phyloP scores from a whole-genome alignment of 2,329 filamentous ascomycete genomes.

The Didymella arachidicola region DNA sequence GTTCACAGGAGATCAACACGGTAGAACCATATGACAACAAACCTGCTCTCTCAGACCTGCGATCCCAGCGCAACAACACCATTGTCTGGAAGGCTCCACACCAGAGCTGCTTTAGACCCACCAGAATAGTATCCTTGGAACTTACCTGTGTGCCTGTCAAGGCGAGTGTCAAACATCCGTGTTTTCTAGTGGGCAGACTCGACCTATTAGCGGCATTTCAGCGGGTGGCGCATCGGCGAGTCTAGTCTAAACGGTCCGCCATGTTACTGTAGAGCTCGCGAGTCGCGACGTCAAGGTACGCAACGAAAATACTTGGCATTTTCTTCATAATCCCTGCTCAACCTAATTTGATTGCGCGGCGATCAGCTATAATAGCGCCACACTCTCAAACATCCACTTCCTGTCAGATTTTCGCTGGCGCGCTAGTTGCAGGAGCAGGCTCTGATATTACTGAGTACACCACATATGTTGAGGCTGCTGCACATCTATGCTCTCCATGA shows the following conservation, averaged over 20 bases:
- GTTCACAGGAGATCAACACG: neutral
- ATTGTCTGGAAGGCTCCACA: conserved; percentile 3
- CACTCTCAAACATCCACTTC: conserved; percentile 13
- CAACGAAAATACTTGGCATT: conserved; percentile 4
- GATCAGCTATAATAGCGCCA: conserved; percentile 15
- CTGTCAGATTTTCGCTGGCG: conserved; percentile 12
- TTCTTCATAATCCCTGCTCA: conserved; percentile 4
- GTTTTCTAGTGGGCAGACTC: conserved; percentile 3
- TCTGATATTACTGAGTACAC: conserved; percentile 2
- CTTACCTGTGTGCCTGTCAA: neutral
- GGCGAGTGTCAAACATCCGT: conserved; percentile 1
- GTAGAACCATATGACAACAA: neutral
- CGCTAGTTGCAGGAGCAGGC: conserved; percentile 7
- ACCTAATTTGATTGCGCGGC: conserved; percentile 9
- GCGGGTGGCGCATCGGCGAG: conserved; percentile 14
- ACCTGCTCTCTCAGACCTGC: neutral
- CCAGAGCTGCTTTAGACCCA: neutral
- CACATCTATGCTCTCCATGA: conserved; percentile 1
- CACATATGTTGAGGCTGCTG: conserved; percentile 7
- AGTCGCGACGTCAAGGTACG: conserved; percentile 8
- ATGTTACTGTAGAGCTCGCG: conserved; percentile 4
- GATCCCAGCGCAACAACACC: neutral
- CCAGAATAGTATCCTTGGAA: neutral
- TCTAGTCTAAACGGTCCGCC: conserved; percentile 11
- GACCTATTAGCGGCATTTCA: neutral